phyloP scores from a whole-genome alignment of 768 basidiomycete species.

The Mycena haematopus region DNA sequence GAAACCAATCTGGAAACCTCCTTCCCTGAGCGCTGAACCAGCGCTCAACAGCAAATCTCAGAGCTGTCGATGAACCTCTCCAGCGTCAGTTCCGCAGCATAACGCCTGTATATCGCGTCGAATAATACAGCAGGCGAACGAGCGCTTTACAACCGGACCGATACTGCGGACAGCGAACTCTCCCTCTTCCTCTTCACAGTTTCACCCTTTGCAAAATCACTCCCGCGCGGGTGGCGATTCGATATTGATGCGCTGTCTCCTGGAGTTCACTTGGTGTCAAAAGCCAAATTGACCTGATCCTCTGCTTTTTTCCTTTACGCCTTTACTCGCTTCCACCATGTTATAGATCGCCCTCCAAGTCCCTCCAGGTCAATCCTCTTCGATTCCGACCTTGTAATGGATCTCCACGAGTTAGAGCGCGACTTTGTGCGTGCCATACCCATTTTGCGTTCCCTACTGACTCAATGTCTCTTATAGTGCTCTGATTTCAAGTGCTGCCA shows the following conservation, averaged over 20 bases:
- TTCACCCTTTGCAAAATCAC: constrained; percentile 17
- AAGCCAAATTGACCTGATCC: constrained; percentile 6
- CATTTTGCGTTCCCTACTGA: not conserved
- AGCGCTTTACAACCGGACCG: not conserved
- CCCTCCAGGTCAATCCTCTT: not conserved
- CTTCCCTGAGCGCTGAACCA: no score
- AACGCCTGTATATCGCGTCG: no score
- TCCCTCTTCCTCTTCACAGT: constrained; percentile 5
- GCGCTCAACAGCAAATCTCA: no score
- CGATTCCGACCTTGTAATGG: not conserved
- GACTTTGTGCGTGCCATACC: constrained; percentile 18
- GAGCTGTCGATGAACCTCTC: no score
- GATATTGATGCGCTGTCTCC: constrained; percentile 22
- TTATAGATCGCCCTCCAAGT: not conserved
- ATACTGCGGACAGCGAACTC: not conserved
- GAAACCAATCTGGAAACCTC: no score
- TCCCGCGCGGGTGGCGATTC: constrained; percentile 5
- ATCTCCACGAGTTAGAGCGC: constrained; percentile 14
- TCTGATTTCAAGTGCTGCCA: constrained; percentile 25
- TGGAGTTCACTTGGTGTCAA: constrained; percentile 20
- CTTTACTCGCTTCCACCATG: constrained; percentile 12
- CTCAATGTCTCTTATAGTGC: constrained; percentile 15
- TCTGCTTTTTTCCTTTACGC: not conserved
- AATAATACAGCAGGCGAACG: no score
- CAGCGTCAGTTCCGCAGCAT: no score